Conservation (phyloP, 2,329 filamentous ascomycete genomes). For the Pseudogymnoascus sp. region DNA sequence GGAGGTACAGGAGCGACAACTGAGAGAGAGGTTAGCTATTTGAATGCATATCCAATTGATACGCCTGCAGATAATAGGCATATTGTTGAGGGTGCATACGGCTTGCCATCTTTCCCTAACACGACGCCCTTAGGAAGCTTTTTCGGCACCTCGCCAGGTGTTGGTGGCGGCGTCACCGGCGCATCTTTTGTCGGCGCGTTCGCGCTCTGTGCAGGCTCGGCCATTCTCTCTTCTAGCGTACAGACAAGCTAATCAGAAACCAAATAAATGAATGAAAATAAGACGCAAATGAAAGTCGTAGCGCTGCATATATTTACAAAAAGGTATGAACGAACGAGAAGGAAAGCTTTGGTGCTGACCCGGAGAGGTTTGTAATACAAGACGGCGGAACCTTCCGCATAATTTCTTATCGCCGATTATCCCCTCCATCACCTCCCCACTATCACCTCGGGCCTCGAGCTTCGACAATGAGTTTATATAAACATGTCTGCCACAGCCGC, state of each 20-base stretch:
- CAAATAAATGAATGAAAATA: neutral
- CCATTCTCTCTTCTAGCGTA: neutral
- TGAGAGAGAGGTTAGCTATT: slow-evolving; percentile 31
- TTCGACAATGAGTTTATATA: neutral
- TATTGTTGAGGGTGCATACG: slow-evolving; percentile 45
- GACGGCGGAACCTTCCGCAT: slow-evolving; percentile 10
- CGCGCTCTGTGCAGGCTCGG: slow-evolving; percentile 21
- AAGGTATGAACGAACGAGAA: neutral
- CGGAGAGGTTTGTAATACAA: slow-evolving; percentile 7
- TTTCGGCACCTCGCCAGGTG: slow-evolving; percentile 26
- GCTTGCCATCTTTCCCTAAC: slow-evolving; percentile 73
- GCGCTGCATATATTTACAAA: neutral
- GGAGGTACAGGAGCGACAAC: slow-evolving; percentile 65
- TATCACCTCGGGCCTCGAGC: neutral
- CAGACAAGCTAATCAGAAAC: neutral
- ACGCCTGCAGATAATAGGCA: neutral
- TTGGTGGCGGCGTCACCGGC: slow-evolving; percentile 17
- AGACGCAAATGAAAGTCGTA: neutral
- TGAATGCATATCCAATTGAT: slow-evolving; percentile 11
- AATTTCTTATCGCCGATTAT: slow-evolving; percentile 28
- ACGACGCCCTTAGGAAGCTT: slow-evolving; percentile 64
- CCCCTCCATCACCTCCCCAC: neutral
- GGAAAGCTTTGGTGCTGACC: neutral
- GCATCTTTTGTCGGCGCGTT: slow-evolving; percentile 23
- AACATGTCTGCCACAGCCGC: slow-evolving; percentile 17